Evolutionary conservation across 2,329 filamentous ascomycete species (phyloP).

Genomic region (Fusarium aywerte): DNA sequence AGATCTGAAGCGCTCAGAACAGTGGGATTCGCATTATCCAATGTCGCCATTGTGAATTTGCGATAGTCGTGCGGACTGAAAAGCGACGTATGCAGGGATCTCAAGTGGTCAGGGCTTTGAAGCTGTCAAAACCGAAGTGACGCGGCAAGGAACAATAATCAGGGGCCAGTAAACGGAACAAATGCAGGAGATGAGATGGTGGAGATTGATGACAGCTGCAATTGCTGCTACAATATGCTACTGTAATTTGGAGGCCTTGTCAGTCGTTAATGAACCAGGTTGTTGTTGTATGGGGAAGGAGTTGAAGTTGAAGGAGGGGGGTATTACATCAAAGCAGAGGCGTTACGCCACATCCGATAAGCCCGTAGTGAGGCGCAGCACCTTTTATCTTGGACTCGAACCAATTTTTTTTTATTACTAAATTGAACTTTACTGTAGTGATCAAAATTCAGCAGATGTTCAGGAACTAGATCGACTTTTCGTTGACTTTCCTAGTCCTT

Average conservation of each 20-base stretch:
- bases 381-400: neutral
- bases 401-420: neutral
- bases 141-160: constrained; percentile 11
- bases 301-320: constrained; percentile 33
- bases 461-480: neutral
- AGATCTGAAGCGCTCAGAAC: constrained; percentile 90
- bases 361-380: constrained; percentile 40
- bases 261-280: constrained; percentile 32
- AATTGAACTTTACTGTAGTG: neutral
- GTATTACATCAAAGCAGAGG: constrained; percentile 19
- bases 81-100: constrained; percentile 25
- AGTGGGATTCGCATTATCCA: constrained; percentile 90
- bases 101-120: constrained; percentile 20
- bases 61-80: constrained; percentile 8
- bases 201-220: constrained; percentile 34
- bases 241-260: constrained; percentile 27
- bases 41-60: constrained; percentile 44
- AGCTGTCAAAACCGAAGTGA: constrained; percentile 18
- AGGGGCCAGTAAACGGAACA: constrained; percentile 3
- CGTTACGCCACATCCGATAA: constrained; percentile 43
- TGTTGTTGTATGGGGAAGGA: constrained; percentile 32
- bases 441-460: constrained; percentile 12
- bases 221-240: constrained; percentile 29
- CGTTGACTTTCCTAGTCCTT: neutral
- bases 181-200: constrained; percentile 29